A percentile compares a stretch with the other conserved stretches of the same genome.
Conservation (phyloP, 768 basidiomycete species). For the Galerina sulciceps region DNA sequence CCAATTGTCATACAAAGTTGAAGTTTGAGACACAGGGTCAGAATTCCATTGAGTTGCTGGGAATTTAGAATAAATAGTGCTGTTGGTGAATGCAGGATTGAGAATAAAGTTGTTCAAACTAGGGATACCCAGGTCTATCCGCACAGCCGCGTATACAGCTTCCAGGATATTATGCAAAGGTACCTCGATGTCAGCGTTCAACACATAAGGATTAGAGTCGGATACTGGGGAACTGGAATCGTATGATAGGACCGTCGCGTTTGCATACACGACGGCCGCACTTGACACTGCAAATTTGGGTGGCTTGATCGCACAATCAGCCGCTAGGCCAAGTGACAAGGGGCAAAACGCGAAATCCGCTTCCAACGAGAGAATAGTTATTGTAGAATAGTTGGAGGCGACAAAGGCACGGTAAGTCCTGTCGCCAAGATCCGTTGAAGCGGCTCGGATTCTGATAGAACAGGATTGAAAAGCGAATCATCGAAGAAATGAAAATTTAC, state of each 20-base stretch:
- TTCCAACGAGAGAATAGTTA: constrained; percentile 24
- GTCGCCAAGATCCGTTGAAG: constrained; percentile 16
- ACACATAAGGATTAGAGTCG: constrained; percentile 2
- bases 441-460: constrained; percentile 11
- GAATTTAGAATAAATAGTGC: constrained; percentile 8
- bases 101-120: constrained; percentile 32
- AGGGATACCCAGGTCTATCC: constrained; percentile 30
- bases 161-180: constrained; percentile 28
- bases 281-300: constrained; percentile 21
- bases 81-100: constrained; percentile 15
- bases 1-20: constrained; percentile 15
- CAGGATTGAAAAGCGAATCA: background rate
- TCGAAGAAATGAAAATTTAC: background rate
- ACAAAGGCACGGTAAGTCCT: constrained; percentile 19
- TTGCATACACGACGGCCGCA: constrained; percentile 15
- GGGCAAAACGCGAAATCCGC: constrained; percentile 27
- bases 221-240: background rate
- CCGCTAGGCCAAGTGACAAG: constrained; percentile 16
- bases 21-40: background rate
- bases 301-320: constrained; percentile 14
- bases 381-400: constrained; percentile 18
- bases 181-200: constrained; percentile 10
- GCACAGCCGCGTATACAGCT: constrained; percentile 24
- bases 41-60: constrained; percentile 11
- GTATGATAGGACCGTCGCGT: constrained; percentile 6